Evolutionary conservation across 1,284 basidiomycete genomes (phyloP), one percentile per base, ranked within the genome.

Genomic region (Farysia itapuensis): DNA sequence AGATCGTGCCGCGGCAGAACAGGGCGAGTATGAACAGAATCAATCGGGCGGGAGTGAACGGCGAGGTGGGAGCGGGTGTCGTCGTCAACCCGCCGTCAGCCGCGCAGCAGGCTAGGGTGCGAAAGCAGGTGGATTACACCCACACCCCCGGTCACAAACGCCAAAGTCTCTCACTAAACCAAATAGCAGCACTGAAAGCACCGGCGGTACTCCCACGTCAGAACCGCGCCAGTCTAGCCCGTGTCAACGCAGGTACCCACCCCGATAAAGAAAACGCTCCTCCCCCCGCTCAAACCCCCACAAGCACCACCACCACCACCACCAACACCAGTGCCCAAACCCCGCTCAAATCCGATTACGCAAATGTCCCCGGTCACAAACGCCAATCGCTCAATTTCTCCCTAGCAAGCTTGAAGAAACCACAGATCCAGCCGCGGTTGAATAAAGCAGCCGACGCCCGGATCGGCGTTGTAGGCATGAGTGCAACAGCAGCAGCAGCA

Each of bases 351-450:
- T 31, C 26, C 15, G 49, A 65, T 35, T 67, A 46, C 33, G 43
- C 39, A 13, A 15, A 24, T 25, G 68, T 54, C 0, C 68, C 68
- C 3, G 66, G 68, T 7, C 68, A 71, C 38, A 67, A 64, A 39
- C 52, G 66, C 7, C 18, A 42, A 19, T 37, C 36, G 4, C 33
- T 56, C 3, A 23, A 31, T 1, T 28, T 64, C 16, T 15, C 25
- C 11, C 43, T 69, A 20, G 36, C 66, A 4, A 58, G 64, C 4
- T 43, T 68, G 4, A 43, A 43, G 9, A 40, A 53, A 5, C 67
- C 67, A 2, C 19, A 30, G 3, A 43, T 57, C 4, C 5, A 13
- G 19, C 47, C 53, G 0, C n/a, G 53, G 4, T 14, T 38, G 22
- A 57, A 50, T 25, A 43, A 23, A 13, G 52, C 52, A 4, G 37